A percentile compares a stretch with the other conserved stretches of the same genome.
These are phyloP conservation scores for Lupinus albus DNA, from an alignment of 306 rosid genomes.

Conservation along the genomic window DNA sequence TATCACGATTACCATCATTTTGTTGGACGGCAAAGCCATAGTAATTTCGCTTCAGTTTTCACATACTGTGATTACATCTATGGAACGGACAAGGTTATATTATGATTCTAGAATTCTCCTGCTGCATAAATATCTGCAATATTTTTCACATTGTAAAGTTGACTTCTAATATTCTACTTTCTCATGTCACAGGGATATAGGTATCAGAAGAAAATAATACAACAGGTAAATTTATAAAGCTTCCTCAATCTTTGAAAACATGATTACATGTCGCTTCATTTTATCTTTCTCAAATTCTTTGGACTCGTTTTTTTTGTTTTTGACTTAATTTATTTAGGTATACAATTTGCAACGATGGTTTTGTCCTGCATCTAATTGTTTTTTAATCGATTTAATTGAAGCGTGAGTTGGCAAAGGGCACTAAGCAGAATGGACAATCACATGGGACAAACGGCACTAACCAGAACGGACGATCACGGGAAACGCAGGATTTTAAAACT, in stretches of 20 bases:
- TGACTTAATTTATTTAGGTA: conserved; percentile 14
- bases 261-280: conserved; percentile 23
- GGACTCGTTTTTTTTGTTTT: neutral
- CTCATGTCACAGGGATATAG: conserved; percentile 73
- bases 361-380: neutral
- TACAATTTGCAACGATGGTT: conserved; percentile 17
- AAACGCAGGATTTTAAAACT: conserved; percentile 51
- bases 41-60: conserved; percentile 94
- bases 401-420: conserved; percentile 55
- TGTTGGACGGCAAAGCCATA: conserved; percentile 95
- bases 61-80: conserved; percentile 95
- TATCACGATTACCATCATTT: conserved; percentile 96
- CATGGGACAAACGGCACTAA: conserved; percentile 44
- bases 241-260: conserved; percentile 2
- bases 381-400: conserved; percentile 63
- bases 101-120: conserved; percentile 32
- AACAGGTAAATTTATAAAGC: conserved; percentile 59
- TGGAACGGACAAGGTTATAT: conserved; percentile 93
- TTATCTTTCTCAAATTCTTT: conserved; percentile 13
- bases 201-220: conserved; percentile 75
- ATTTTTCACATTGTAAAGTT: conserved; percentile 36
- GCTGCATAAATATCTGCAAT: conserved; percentile 19
- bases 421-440: conserved; percentile 54
- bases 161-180: conserved; percentile 40
- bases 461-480: conserved; percentile 57